phyloP scores from a whole-genome alignment of 2,329 filamentous ascomycete genomes.

The Fonsecaea nubica region DNA sequence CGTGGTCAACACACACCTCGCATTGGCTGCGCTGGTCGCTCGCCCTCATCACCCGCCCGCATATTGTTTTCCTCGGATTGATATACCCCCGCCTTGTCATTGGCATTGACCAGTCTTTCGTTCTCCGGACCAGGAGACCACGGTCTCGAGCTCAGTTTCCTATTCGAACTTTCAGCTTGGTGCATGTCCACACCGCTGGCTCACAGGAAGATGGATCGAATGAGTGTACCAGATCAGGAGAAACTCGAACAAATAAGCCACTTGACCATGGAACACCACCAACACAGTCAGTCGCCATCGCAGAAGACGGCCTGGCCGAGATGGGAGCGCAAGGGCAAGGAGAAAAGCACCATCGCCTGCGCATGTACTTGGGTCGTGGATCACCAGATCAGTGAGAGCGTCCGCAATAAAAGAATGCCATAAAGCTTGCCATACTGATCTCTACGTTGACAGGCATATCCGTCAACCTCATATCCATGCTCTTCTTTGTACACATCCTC shows the following conservation, averaged over 20 bases:
- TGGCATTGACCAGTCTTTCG: conserved; percentile 10
- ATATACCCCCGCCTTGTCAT: conserved; percentile 13
- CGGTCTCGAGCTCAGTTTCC: conserved; percentile 14
- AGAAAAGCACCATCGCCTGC: conserved; percentile 39
- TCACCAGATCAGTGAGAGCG: conserved; percentile 41
- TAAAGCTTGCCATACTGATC: not conserved
- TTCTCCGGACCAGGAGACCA: not conserved
- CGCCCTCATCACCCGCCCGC: conserved; percentile 10
- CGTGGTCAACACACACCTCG: conserved; percentile 13
- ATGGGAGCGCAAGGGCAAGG: conserved; percentile 38
- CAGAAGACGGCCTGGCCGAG: conserved; percentile 41
- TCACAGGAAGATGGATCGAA: conserved; percentile 19
- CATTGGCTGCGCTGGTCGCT: conserved; percentile 35
- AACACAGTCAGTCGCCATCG: conserved; percentile 38
- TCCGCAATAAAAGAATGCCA: too few relatives aligned
- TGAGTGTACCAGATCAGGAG: conserved; percentile 30
- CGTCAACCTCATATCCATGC: conserved; percentile 81
- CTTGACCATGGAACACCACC: conserved; percentile 21
- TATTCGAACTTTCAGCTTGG: not conserved
- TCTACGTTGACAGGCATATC: conserved; percentile 69
- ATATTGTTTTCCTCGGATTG: not conserved
- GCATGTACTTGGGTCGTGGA: conserved; percentile 41
- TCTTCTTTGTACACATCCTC: conserved; percentile 79
- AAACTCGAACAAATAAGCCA: conserved; percentile 27
- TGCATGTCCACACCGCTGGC: conserved; percentile 1